Base-by-base conservation (phyloP, 345 rosid species). In the Eucalyptus tenuipes region DNA sequence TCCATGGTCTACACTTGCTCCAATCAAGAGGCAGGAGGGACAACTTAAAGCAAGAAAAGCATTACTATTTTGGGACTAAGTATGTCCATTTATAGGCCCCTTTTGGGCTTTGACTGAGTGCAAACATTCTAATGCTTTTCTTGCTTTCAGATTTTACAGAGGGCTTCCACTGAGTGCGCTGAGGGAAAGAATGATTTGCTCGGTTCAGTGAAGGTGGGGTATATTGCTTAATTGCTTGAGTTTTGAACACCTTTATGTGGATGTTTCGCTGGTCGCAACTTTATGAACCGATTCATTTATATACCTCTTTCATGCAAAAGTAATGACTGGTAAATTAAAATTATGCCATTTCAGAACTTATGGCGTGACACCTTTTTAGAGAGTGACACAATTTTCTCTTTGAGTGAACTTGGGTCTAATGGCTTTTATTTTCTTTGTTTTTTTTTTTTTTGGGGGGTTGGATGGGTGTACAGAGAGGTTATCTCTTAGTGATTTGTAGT, bases 151-250 rank as follows among this genome's bases (percentile, higher is more conserved):
- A 52, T 52, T 52, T 52, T 18, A 18, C 5, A 52, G 0, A 52
- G 10, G 57, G 57, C 0, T 52, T 88, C 94, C 89, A 89, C 88
- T 82, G 96, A 97, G 89, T 89, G 86, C 40, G 90, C 91, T 88
- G 97, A 98, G 88, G 94, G 94, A 85, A 22, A 52, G 25, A 98
- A 93, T 92, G 99, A 96, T 92, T 94, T 98, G 98, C 99, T 98
- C 87, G 98, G 98, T 90, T 94, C 95, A 29, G 97, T 98, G 81
- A 98, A 98, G 98, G 99, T 98, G 91, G 89, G 88, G 42, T 82
- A 45, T 92, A 85, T 52, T 92, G 55, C 50, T 91, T 27, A 13
- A 85, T 66, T 59, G 8, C 40, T 61, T 42, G 20, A 7, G 81
- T 40, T 24, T 61, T 53, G n/a, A 16, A 33, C 1, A 57, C 50